A percentile compares a stretch with the other conserved stretches of the same genome.
Evolutionary conservation across 495 filamentous ascomycete species (phyloP).

Genomic region (Hypoxylon lienhwacheense): DNA sequence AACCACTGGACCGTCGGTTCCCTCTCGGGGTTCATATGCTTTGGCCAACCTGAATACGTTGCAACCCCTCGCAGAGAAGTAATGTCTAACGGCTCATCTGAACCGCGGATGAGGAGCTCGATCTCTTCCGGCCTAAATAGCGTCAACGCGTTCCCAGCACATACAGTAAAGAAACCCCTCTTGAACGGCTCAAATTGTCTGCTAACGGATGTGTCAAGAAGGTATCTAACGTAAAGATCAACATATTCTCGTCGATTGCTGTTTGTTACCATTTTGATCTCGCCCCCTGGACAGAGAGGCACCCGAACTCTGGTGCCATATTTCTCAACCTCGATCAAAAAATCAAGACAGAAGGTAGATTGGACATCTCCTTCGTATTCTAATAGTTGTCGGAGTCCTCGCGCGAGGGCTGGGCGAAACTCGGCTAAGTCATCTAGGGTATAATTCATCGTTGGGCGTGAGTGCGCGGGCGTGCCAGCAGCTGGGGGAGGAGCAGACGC

Average conservation of each 20-base stretch:
- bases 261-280: slow-evolving; percentile 78
- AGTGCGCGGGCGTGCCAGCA: slow-evolving; percentile 55
- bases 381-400: slow-evolving; percentile 73
- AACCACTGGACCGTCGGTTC: slow-evolving; percentile 81
- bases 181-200: slow-evolving; percentile 95
- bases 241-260: slow-evolving; percentile 85
- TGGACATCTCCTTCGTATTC: slow-evolving; percentile 87
- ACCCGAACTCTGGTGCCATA: slow-evolving; percentile 70
- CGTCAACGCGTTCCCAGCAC: slow-evolving; percentile 84
- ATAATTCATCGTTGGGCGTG: slow-evolving; percentile 66
- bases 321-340: slow-evolving; percentile 73
- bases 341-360: slow-evolving; percentile 79
- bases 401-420: slow-evolving; percentile 75
- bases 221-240: slow-evolving; percentile 78
- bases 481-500: slow-evolving; percentile 64
- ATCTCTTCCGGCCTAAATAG: slow-evolving; percentile 95
- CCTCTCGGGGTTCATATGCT: slow-evolving; percentile 40
- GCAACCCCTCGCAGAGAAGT: slow-evolving; percentile 74
- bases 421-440: slow-evolving; percentile 84
- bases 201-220: slow-evolving; percentile 76
- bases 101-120: slow-evolving; percentile 84
- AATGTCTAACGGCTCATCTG: slow-evolving; percentile 83
- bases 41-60: slow-evolving; percentile 77
- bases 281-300: slow-evolving; percentile 75
- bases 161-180: slow-evolving; percentile 91